These are phyloP conservation scores for Gossypium mustelinum DNA, from an alignment of 345 rosid species.

Conservation along the genomic window DNA sequence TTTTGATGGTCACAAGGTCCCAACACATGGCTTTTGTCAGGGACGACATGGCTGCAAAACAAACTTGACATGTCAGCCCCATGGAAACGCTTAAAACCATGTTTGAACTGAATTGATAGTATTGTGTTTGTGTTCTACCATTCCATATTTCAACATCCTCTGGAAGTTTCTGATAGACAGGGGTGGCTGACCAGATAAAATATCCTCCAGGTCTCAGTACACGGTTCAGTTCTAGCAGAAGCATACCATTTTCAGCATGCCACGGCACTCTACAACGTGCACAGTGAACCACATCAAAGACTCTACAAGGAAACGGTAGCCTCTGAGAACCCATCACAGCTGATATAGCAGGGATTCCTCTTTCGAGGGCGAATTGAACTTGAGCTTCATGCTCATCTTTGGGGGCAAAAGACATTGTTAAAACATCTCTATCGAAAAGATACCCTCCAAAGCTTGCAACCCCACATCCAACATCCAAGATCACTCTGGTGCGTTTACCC, in stretches of 20 bases:
- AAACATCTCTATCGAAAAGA: slow-evolving; percentile 81
- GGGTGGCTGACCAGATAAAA: slow-evolving; percentile 96
- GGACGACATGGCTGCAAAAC: slow-evolving; percentile 59
- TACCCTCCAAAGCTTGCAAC: slow-evolving; percentile 93
- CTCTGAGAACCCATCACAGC: slow-evolving; percentile 96
- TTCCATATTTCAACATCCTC: slow-evolving; percentile 83
- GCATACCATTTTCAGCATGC: slow-evolving; percentile 69
- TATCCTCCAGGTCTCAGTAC: slow-evolving; percentile 85
- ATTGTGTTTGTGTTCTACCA: slow-evolving; percentile 33
- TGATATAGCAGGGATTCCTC: slow-evolving; percentile 93
- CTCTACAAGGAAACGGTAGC: slow-evolving; percentile 80
- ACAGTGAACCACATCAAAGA: slow-evolving; percentile 82
- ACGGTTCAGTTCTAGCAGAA: slow-evolving; percentile 83
- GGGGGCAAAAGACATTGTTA: slow-evolving; percentile 93
- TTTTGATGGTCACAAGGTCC: slow-evolving; percentile 82
- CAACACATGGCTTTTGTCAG: slow-evolving; percentile 76
- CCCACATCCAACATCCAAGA: slow-evolving; percentile 92
- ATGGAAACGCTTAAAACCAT: background rate
- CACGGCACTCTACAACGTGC: slow-evolving; percentile 98
- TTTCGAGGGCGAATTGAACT: slow-evolving; percentile 91
- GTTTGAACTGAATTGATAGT: background rate
- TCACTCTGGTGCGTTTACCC: slow-evolving; percentile 76
- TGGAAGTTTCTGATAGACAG: slow-evolving; percentile 68
- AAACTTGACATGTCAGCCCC: slow-evolving; percentile 15
- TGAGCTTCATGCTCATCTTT: slow-evolving; percentile 98